phyloP scores from a whole-genome alignment of 305 asterid genomes.

The Ajuga reptans region DNA sequence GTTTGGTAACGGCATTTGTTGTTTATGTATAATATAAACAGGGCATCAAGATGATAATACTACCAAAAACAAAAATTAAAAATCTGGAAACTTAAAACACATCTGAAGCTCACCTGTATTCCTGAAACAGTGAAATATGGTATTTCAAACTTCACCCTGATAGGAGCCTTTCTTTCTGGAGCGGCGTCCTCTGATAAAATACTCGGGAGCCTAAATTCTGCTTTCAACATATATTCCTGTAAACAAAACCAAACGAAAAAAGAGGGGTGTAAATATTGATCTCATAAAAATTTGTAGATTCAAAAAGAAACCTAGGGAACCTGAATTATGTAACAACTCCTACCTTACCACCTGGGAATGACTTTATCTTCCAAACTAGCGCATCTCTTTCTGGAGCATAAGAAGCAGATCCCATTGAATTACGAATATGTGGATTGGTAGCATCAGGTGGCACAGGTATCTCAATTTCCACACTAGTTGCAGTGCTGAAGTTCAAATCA shows the following conservation, averaged over 20 bases:
- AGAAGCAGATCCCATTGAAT: constrained; percentile 87
- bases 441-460: constrained; percentile 91
- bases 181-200: constrained; percentile 69
- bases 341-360: constrained; percentile 96
- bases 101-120: constrained; percentile 57
- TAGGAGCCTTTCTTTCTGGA: constrained; percentile 92
- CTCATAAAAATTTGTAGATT: not conserved
- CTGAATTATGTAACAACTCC: not conserved
- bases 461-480: constrained; percentile 88
- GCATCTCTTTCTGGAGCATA: constrained; percentile 93
- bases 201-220: constrained; percentile 91
- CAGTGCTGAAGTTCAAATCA: constrained; percentile 58
- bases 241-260: not conserved
- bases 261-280: not conserved
- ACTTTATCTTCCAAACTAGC: constrained; percentile 82
- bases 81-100: not conserved
- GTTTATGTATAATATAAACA: not conserved
- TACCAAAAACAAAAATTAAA: not conserved
- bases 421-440: constrained; percentile 77
- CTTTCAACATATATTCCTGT: constrained; percentile 89
- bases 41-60: not conserved
- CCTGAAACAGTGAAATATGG: constrained; percentile 97
- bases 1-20: not conserved
- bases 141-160: constrained; percentile 87
- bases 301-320: not conserved